These are phyloP conservation scores for Alternaria angustiovoidea DNA, from an alignment of 2,329 filamentous ascomycete species.

Conservation along the genomic window DNA sequence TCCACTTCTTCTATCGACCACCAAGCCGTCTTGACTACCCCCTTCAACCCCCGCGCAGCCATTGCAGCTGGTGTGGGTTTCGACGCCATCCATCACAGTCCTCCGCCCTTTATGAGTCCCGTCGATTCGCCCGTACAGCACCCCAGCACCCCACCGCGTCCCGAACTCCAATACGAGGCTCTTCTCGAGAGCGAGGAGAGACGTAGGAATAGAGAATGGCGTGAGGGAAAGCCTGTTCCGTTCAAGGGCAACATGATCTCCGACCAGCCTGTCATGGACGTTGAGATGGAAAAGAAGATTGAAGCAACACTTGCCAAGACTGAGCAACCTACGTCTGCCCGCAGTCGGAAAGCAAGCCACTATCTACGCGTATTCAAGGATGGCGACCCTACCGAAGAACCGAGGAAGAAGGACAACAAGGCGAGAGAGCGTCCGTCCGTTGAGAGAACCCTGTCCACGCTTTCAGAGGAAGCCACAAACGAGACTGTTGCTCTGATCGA, in stretches of 20 bases:
- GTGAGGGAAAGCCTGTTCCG: slow-evolving; percentile 57
- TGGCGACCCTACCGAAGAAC: slow-evolving; percentile 63
- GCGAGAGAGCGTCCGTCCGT: slow-evolving; percentile 46
- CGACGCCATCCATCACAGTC: slow-evolving; percentile 37
- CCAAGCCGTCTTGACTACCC: slow-evolving; percentile 42
- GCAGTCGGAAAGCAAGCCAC: slow-evolving; percentile 72
- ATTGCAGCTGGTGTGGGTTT: slow-evolving; percentile 32
- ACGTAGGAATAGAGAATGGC: slow-evolving; percentile 59
- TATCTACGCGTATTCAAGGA: slow-evolving; percentile 72
- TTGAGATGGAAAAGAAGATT: slow-evolving; percentile 67
- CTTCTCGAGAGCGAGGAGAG: slow-evolving; percentile 52
- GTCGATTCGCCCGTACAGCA: slow-evolving; percentile 47
- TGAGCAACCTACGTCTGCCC: slow-evolving; percentile 62
- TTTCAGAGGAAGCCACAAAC: slow-evolving; percentile 36
- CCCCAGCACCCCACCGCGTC: slow-evolving; percentile 39
- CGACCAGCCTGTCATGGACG: slow-evolving; percentile 54
- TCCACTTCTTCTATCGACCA: slow-evolving; percentile 39
- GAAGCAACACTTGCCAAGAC: slow-evolving; percentile 68
- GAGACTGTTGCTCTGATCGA: slow-evolving; percentile 25
- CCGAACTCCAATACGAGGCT: slow-evolving; percentile 35
- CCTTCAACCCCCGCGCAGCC: slow-evolving; percentile 41
- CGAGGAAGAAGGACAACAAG: slow-evolving; percentile 59
- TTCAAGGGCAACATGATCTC: slow-evolving; percentile 47
- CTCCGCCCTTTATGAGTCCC: slow-evolving; percentile 50
- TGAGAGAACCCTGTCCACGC: slow-evolving; percentile 37